phyloP scores from a whole-genome alignment of 73 alveolate genomes.

The Paraurostyla sp. region DNA sequence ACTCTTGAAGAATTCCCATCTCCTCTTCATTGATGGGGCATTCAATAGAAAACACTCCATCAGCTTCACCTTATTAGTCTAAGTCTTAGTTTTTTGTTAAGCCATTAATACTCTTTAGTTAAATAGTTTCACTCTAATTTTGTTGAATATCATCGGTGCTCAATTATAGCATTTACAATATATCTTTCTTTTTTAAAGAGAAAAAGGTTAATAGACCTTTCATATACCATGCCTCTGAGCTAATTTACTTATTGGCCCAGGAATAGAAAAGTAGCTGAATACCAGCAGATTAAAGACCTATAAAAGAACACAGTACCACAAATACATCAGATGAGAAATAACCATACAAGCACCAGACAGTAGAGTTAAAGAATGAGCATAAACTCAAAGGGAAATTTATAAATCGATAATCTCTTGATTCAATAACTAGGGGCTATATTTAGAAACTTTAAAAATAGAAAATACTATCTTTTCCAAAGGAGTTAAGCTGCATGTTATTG shows the following conservation, averaged over 20 bases:
- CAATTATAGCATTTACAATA: background rate
- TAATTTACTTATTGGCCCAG: slow-evolving; percentile 24
- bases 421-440: slow-evolving; percentile 6
- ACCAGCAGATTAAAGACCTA: background rate
- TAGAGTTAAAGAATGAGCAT: slow-evolving; percentile 6
- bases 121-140: no score
- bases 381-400: slow-evolving; percentile 8
- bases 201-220: background rate
- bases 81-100: no score
- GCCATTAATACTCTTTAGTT: no score
- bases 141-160: no score
- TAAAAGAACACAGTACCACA: background rate
- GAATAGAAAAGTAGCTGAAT: slow-evolving; percentile 13
- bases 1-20: no score
- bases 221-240: background rate
- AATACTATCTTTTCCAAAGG: slow-evolving; percentile 49
- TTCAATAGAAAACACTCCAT: no score
- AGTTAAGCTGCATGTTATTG: background rate
- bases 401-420: slow-evolving; percentile 10
- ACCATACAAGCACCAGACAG: slow-evolving; percentile 41
- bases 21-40: no score
- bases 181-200: background rate
- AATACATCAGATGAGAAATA: background rate
- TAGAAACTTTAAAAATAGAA: background rate
- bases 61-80: no score